phyloP scores from a whole-genome alignment of 306 rosid genomes.

The Trichosanthes cucumerina region DNA sequence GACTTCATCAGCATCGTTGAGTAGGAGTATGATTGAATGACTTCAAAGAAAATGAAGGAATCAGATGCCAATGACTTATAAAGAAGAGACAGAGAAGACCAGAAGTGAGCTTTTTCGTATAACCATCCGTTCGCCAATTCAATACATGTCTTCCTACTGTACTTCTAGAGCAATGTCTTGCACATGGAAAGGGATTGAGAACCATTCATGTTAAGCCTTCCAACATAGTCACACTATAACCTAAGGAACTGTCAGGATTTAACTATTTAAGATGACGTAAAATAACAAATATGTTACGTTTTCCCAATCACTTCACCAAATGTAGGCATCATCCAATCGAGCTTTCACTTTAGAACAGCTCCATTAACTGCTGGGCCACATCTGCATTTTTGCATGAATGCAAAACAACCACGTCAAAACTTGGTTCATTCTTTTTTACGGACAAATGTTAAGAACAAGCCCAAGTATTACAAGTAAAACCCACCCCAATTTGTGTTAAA shows the following conservation, averaged over 20 bases:
- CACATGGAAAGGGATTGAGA: not conserved
- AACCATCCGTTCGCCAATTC: not conserved
- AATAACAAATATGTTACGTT: not conserved
- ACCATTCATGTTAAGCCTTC: not conserved
- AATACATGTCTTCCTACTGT: not conserved
- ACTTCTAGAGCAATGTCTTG: not conserved
- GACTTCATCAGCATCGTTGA: not conserved
- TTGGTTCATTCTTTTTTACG: not conserved
- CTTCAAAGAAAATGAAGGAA: not conserved
- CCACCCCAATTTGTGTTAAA: not conserved
- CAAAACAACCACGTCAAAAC: not conserved
- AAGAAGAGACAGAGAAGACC: not conserved
- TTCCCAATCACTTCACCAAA: not conserved
- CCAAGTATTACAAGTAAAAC: not conserved
- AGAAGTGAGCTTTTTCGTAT: not conserved
- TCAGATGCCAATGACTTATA: not conserved
- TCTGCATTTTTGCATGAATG: conserved; percentile 43
- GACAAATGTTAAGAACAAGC: not conserved
- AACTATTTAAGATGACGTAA: not conserved
- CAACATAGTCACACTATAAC: not conserved
- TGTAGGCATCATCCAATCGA: not conserved
- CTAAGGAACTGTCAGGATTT: conserved; percentile 2
- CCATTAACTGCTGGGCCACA: conserved; percentile 86
- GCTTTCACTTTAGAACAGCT: conserved; percentile 45
- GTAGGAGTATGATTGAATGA: not conserved